A percentile compares a stretch with the other conserved stretches of the same genome.
Conservation (phyloP, 2,329 filamentous ascomycete species). For the Clarireedia hainanense region DNA sequence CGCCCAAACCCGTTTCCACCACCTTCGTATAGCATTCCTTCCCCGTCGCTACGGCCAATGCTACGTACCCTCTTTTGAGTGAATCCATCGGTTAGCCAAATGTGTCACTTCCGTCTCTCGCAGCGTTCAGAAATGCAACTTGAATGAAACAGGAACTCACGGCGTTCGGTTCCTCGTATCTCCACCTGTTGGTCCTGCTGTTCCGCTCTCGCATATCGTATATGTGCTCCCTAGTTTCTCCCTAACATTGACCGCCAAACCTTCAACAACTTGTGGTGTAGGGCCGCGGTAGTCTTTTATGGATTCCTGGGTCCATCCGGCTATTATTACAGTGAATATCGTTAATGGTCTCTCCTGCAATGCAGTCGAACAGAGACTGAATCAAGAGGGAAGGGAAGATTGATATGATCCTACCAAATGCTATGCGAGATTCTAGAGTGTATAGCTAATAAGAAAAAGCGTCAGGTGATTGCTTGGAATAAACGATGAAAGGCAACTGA, state of each 20-base stretch:
- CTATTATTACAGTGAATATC: slow-evolving; percentile 21
- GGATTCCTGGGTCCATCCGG: slow-evolving; percentile 49
- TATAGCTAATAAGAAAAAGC: slow-evolving; percentile 20
- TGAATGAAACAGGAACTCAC: slow-evolving; percentile 24
- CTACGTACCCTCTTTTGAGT: slow-evolving; percentile 49
- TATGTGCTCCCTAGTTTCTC: slow-evolving; percentile 48
- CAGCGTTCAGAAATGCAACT: not conserved
- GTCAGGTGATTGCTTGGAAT: not conserved
- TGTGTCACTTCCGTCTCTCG: too few relatives aligned
- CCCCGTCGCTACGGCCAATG: slow-evolving; percentile 49
- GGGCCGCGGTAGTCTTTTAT: slow-evolving; percentile 50
- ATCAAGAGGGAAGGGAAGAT: not conserved
- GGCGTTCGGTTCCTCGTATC: slow-evolving; percentile 47
- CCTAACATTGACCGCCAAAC: slow-evolving; percentile 48
- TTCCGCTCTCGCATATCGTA: slow-evolving; percentile 51
- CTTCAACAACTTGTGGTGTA: slow-evolving; percentile 47
- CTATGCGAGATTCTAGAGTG: slow-evolving; percentile 26
- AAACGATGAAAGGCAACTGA: not conserved
- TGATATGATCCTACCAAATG: slow-evolving; percentile 20
- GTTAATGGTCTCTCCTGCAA: not conserved
- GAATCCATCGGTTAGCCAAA: not conserved
- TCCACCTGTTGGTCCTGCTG: slow-evolving; percentile 55
- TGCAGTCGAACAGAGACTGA: not conserved
- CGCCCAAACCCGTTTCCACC: slow-evolving; percentile 44
- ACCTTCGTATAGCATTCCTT: slow-evolving; percentile 45